Evolutionary conservation across 179 eudicot genomes (phyloP), one percentile per base, ranked within the genome.

Genomic region (Nepenthes alata): DNA sequence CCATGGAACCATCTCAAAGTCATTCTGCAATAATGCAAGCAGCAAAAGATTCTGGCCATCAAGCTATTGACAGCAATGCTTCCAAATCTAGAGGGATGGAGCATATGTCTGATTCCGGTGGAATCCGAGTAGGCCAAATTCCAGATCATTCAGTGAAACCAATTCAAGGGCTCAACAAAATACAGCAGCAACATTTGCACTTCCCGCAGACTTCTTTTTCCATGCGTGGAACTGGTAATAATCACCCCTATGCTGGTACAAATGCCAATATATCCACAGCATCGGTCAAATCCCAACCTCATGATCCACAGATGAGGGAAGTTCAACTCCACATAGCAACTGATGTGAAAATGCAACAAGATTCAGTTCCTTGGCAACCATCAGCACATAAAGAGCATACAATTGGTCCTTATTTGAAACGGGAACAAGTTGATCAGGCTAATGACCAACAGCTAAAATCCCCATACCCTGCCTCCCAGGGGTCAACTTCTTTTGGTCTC

Each of bases 111-210:
- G 84, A 83, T 73, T 65, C 78, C 63, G 81, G 67, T 68, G 87
- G 79, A 57, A 59, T 73, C 60, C 86, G 81, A 68, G 67, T 63
- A 65, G 81, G 73, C 72, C 86, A 83, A 63, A 71, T 70, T 57
- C 16, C 85, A 57, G 82, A 75, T 60, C 83, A 70, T 36, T 59
- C 83, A 14, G 53, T 75, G 10, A 71, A 67, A 51, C 68, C 87
- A 53, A 57, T 77, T 3, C 96, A 81, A 67, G 95, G 89, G 39
- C 81, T 84, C 71, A 68, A 72, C 57, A 89, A 84, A 70, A 81
- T 75, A 72, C 95, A 88, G 60, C 84, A 79, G 57, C 96, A 86
- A 57, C 87, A 86, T 68, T 58, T 81, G 72, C 97, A 83, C 67
- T 86, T 84, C 68, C 62, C 96, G 13, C 94, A 80, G 52, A 11